These are phyloP conservation scores for Geosmithia flava DNA, from an alignment of 2,329 filamentous ascomycete species.

Conservation along the genomic window DNA sequence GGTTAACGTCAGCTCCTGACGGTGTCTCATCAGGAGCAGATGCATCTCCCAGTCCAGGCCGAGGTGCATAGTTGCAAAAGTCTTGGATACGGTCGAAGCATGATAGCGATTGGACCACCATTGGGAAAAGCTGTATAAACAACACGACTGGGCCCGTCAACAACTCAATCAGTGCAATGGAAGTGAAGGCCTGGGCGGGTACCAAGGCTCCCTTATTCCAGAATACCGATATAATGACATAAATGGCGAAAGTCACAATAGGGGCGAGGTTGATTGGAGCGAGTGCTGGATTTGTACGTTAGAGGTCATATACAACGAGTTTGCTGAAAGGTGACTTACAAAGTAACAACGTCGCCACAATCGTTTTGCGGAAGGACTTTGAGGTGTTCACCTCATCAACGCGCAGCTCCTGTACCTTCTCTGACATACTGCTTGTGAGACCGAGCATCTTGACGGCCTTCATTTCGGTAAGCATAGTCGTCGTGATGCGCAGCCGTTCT, in stretches of 20 bases:
- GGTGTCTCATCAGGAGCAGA: too few species aligned
- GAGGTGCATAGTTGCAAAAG: slow-evolving; percentile 1
- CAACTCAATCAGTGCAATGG: background rate
- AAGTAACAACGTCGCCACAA: slow-evolving; percentile 9
- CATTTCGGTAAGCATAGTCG: slow-evolving; percentile 13
- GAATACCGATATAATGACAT: slow-evolving; percentile 1
- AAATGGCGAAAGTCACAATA: slow-evolving; percentile 4
- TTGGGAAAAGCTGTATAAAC: background rate
- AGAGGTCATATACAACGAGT: too few species aligned
- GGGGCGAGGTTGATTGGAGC: slow-evolving; percentile 5
- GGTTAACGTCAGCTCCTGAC: too few species aligned
- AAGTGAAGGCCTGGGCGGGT: background rate
- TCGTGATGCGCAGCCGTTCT: slow-evolving; percentile 12
- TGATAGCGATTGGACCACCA: background rate
- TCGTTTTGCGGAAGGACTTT: slow-evolving; percentile 8
- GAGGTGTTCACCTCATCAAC: slow-evolving; percentile 9
- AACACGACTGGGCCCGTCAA: background rate
- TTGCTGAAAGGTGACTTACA: slow-evolving; percentile 4
- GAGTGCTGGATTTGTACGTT: background rate
- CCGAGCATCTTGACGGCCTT: slow-evolving; percentile 20
- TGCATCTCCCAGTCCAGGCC: too few species aligned
- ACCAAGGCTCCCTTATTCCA: background rate
- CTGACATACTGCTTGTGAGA: slow-evolving; percentile 6
- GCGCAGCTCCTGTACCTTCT: slow-evolving; percentile 6
- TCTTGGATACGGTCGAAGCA: background rate